Conservation (phyloP, 179 eudicot genomes). For the Actinidia polygama region DNA sequence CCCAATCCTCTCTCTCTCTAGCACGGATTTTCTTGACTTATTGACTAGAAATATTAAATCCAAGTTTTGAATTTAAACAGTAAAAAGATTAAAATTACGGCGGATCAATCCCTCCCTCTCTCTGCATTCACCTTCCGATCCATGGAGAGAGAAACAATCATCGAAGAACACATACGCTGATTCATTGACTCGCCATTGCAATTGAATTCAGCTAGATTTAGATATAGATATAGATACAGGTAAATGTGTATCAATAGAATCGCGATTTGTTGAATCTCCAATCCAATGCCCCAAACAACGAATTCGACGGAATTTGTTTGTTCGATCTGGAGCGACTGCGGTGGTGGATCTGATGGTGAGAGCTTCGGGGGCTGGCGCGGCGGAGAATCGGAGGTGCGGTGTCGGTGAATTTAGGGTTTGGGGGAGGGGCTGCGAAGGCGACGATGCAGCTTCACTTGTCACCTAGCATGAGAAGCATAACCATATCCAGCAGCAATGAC, state of each 20-base stretch:
- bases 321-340: slow-evolving; percentile 28
- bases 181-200: slow-evolving; percentile 7
- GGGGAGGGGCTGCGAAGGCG: slow-evolving; percentile 29
- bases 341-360: slow-evolving; percentile 43
- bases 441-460: slow-evolving; percentile 99
- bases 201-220: background rate
- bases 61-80: background rate
- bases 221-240: background rate
- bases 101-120: slow-evolving; percentile 20
- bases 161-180: background rate
- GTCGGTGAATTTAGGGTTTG: slow-evolving; percentile 30
- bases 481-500: slow-evolving; percentile 79
- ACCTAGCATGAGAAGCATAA: slow-evolving; percentile 99
- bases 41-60: background rate
- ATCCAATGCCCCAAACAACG: slow-evolving; percentile 21
- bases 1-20: background rate
- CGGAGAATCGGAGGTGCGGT: background rate
- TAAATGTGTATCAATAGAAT: background rate
- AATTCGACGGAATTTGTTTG: slow-evolving; percentile 6
- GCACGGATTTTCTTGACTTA: background rate
- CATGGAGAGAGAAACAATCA: slow-evolving; percentile 24
- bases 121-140: slow-evolving; percentile 33
- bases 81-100: background rate
- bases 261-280: slow-evolving; percentile 16
- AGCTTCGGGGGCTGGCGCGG: slow-evolving; percentile 6